phyloP scores from a whole-genome alignment of 1,284 basidiomycete species.

The Hypsizygus ulmarius region DNA sequence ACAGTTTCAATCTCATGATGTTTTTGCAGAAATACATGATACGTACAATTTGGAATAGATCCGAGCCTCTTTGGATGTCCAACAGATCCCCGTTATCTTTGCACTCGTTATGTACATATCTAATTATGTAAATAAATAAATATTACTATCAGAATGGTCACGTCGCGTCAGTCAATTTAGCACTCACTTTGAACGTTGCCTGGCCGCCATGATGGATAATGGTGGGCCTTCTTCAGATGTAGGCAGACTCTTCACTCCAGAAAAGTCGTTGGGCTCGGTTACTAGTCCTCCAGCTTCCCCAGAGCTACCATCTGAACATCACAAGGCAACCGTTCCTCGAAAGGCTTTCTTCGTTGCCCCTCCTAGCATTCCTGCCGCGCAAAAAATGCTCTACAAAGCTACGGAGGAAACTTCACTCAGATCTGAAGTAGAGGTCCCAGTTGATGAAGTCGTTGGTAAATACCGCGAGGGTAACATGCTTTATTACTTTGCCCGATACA shows the following conservation, averaged over 20 bases:
- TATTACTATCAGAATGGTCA: no score
- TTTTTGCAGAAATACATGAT: no score
- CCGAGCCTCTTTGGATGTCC: no score
- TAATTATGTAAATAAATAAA: no score
- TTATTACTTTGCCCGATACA: constrained; percentile 61
- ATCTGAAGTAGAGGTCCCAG: constrained; percentile 30
- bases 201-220: constrained; percentile 14
- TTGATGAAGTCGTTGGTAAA: constrained; percentile 61
- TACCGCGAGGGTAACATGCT: constrained; percentile 35
- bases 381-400: constrained; percentile 42
- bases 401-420: constrained; percentile 32
- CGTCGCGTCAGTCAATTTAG: constrained; percentile 1
- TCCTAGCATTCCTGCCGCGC: constrained; percentile 34
- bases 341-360: constrained; percentile 29
- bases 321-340: constrained; percentile 1
- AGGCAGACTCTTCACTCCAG: constrained; percentile 13
- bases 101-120: no score
- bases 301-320: constrained; percentile 3
- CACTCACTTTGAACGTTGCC: background rate
- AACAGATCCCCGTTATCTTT: no score
- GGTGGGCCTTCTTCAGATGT: constrained; percentile 16
- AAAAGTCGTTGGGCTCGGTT: background rate
- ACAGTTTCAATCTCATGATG: no score
- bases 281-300: constrained; percentile 6
- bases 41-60: no score